phyloP scores from a whole-genome alignment of 805 yeast genomes.

The Monosporozyma aquatica region DNA sequence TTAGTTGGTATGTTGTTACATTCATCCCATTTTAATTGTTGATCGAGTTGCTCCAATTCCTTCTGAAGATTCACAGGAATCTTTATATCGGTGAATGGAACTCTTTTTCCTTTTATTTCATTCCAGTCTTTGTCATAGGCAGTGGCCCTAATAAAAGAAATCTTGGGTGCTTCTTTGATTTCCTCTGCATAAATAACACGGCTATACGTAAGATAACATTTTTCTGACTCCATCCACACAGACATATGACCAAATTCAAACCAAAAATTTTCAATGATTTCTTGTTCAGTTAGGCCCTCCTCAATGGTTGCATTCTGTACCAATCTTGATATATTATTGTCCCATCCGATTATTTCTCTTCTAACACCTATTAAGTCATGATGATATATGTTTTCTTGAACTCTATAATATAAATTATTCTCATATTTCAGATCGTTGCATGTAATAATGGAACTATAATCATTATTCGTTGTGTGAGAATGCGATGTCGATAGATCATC shows the following conservation, averaged over 20 bases:
- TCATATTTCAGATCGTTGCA: neutral
- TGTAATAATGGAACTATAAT: neutral
- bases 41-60: slow-evolving; percentile 19
- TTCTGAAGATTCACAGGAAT: slow-evolving; percentile 20
- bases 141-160: slow-evolving; percentile 33
- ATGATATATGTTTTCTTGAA: neutral
- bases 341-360: neutral
- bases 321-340: neutral
- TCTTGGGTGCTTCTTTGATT: slow-evolving; percentile 26
- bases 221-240: slow-evolving; percentile 37
- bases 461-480: too few species aligned
- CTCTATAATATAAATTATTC: neutral
- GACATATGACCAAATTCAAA: slow-evolving; percentile 5
- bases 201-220: slow-evolving; percentile 41
- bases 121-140: slow-evolving; percentile 9
- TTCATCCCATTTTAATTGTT: slow-evolving; percentile 19
- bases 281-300: neutral
- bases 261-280: slow-evolving; percentile 26
- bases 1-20: slow-evolving; percentile 17
- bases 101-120: slow-evolving; percentile 4
- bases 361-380: neutral
- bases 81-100: slow-evolving; percentile 4
- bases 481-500: too few species aligned
- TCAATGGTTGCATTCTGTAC: neutral
- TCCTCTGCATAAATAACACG: slow-evolving; percentile 30